Evolutionary conservation across 2,329 filamentous ascomycete species (phyloP).

Genomic region (Aspergillus jensenii): DNA sequence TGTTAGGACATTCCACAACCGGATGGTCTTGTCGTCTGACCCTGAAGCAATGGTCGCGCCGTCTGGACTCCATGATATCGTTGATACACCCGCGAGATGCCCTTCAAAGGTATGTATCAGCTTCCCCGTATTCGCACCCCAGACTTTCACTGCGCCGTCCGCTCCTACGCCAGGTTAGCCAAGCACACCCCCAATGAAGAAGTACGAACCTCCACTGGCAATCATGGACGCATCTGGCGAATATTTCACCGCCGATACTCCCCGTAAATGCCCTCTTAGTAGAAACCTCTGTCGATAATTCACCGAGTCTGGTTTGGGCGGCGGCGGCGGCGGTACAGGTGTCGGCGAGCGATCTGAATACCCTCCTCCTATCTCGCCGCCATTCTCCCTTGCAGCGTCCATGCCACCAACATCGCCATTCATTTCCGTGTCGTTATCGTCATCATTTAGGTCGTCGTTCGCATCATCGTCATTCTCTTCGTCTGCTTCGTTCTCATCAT

Average conservation of each 20-base stretch:
- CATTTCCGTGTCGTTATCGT: constrained; percentile 4
- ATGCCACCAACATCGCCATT: not conserved
- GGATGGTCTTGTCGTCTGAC: constrained; percentile 93
- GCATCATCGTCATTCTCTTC: not conserved
- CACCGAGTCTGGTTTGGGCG: constrained; percentile 56
- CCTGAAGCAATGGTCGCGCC: constrained; percentile 84
- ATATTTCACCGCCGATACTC: constrained; percentile 82
- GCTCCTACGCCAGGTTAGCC: constrained; percentile 54
- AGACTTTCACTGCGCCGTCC: constrained; percentile 88
- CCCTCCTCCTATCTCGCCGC: constrained; percentile 12
- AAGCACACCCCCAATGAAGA: not conserved
- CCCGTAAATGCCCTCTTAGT: constrained; percentile 73
- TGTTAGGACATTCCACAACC: constrained; percentile 75
- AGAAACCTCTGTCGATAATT: constrained; percentile 70
- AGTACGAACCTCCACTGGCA: constrained; percentile 69
- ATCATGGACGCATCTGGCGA: constrained; percentile 89
- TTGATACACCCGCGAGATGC: constrained; percentile 88
- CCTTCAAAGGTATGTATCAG: constrained; percentile 88
- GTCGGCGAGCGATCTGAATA: constrained; percentile 34
- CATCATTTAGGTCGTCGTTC: not conserved
- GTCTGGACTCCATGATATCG: constrained; percentile 91
- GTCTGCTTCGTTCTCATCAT: constrained; percentile 8
- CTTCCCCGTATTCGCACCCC: constrained; percentile 74
- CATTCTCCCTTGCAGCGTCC: constrained; percentile 14
- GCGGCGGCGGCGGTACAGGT: constrained; percentile 40